phyloP scores from a whole-genome alignment of 768 basidiomycete genomes.

The Amanita jacksonii region DNA sequence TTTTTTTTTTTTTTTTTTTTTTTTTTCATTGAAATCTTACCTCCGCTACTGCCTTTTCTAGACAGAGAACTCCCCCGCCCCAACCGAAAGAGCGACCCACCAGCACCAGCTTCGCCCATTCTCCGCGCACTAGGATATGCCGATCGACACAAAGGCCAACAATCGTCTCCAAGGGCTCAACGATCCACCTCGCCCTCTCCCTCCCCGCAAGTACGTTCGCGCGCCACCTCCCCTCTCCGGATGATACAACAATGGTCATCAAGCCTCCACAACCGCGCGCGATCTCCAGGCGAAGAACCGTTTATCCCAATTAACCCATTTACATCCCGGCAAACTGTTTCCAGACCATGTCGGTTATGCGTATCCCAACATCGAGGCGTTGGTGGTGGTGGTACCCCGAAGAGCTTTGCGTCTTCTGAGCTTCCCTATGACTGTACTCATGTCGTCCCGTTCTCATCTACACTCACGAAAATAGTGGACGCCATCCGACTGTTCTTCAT shows the following conservation, averaged over 20 bases:
- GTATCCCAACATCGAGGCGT: slow-evolving; percentile 11
- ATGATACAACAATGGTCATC: slow-evolving; percentile 45
- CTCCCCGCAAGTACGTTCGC: slow-evolving; percentile 39
- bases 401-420: neutral
- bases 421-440: too few species aligned
- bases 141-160: slow-evolving; percentile 17
- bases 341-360: slow-evolving; percentile 11
- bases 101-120: slow-evolving; percentile 25
- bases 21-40: too few species aligned
- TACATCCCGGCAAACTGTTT: slow-evolving; percentile 19
- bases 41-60: too few species aligned
- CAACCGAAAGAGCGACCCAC: slow-evolving; percentile 25
- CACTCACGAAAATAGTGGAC: neutral
- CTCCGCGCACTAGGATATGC: slow-evolving; percentile 18
- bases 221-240: slow-evolving; percentile 49
- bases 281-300: slow-evolving; percentile 30
- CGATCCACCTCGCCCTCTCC: slow-evolving; percentile 23
- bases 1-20: too few species aligned
- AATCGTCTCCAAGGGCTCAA: slow-evolving; percentile 7
- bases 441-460: neutral
- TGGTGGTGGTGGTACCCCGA: neutral
- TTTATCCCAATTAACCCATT: slow-evolving; percentile 53
- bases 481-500: slow-evolving; percentile 17
- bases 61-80: slow-evolving; percentile 24
- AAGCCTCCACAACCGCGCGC: slow-evolving; percentile 32